Conservation (phyloP, 805 yeast species). For the Kodamaea hsintzibuensis region DNA sequence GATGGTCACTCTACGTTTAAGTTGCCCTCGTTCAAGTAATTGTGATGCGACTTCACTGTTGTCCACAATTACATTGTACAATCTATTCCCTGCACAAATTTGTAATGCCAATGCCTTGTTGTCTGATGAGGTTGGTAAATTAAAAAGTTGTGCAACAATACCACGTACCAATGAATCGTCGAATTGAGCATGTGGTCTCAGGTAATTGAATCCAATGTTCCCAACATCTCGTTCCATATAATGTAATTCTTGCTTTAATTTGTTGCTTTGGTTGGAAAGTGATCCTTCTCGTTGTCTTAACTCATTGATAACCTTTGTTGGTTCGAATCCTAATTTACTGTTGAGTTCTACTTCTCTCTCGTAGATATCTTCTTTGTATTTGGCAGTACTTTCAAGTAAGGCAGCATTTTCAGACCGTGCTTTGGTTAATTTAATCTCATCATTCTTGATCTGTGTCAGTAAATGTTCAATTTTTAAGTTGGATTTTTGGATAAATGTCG, state of each 20-base stretch:
- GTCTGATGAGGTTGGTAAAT: constrained; percentile 53
- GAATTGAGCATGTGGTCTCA: constrained; percentile 63
- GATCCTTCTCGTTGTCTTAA: constrained; percentile 48
- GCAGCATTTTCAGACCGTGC: constrained; percentile 53
- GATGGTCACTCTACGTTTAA: constrained; percentile 82
- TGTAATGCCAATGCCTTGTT: constrained; percentile 82
- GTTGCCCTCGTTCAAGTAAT: constrained; percentile 72
- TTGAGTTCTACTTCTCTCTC: constrained; percentile 44
- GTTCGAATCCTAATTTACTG: constrained; percentile 56
- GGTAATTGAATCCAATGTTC: constrained; percentile 72
- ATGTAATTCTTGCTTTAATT: constrained; percentile 50
- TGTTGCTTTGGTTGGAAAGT: constrained; percentile 46
- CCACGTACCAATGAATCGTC: constrained; percentile 72
- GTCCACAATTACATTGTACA: constrained; percentile 90
- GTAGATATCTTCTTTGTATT: constrained; percentile 38
- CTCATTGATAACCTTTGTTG: constrained; percentile 36
- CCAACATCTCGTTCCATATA: constrained; percentile 62
- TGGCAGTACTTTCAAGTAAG: constrained; percentile 44
- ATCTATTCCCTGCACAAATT: constrained; percentile 88
- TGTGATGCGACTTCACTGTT: constrained; percentile 82
- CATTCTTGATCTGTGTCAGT: constrained; percentile 49
- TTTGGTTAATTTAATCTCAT: constrained; percentile 47
- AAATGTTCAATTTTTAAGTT: constrained; percentile 60
- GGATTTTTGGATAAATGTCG: constrained; percentile 58
- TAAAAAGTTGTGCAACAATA: constrained; percentile 82